Evolutionary conservation across 306 rosid genomes (phyloP).

Genomic region (Prosopis cineraria): DNA sequence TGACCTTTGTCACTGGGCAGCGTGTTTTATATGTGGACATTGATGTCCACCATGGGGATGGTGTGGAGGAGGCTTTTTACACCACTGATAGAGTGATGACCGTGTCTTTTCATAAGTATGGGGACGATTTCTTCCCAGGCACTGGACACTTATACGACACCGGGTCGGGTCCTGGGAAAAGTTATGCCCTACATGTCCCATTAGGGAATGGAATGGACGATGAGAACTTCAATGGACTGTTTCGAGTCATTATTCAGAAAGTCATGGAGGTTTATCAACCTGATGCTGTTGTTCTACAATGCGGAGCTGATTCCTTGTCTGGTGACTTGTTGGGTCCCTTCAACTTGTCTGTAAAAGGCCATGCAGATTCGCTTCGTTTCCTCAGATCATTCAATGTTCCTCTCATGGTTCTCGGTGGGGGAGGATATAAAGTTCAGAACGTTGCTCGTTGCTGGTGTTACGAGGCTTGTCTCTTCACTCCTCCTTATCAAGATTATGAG

Average conservation of each 20-base stretch:
- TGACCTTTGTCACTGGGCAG: background rate
- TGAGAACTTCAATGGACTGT: background rate
- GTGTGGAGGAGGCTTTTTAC: background rate
- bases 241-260: background rate
- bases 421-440: background rate
- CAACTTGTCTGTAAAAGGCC: background rate
- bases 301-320: background rate
- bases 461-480: background rate
- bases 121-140: background rate
- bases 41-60: background rate
- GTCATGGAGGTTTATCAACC: background rate
- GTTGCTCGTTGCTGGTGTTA: conserved; percentile 2
- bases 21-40: background rate
- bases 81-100: background rate
- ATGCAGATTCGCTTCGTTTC: background rate
- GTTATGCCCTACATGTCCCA: background rate
- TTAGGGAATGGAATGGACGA: background rate
- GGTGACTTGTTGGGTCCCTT: background rate
- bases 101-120: background rate
- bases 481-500: no score
- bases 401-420: background rate
- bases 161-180: background rate
- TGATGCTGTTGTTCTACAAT: background rate
- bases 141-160: background rate
- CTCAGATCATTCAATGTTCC: background rate